phyloP scores from a whole-genome alignment of 345 rosid species.

The Geranium rotundifolium region DNA sequence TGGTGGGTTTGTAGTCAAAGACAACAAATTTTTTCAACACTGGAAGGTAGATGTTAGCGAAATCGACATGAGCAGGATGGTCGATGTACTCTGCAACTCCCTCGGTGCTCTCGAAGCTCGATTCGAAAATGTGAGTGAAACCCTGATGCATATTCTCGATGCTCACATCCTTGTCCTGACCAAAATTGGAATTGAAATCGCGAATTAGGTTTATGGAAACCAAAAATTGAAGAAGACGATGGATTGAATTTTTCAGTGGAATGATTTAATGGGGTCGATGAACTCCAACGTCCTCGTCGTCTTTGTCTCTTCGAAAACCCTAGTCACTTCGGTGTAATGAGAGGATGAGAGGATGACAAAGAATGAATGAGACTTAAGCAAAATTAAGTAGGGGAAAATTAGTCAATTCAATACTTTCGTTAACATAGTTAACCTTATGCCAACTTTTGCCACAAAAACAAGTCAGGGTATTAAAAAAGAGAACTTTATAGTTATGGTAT shows the following conservation, averaged over 20 bases:
- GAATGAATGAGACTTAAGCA: too few species aligned
- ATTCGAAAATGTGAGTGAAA: constrained; percentile 66
- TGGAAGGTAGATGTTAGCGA: constrained; percentile 29
- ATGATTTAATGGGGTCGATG: constrained; percentile 74
- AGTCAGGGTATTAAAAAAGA: too few species aligned
- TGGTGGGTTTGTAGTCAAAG: constrained; percentile 61
- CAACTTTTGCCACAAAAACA: too few species aligned
- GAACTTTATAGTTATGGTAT: too few species aligned
- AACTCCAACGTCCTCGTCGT: too few species aligned
- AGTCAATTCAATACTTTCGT: too few species aligned
- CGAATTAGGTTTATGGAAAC: not conserved
- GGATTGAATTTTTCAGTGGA: constrained; percentile 45
- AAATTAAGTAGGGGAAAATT: too few species aligned
- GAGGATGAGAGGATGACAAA: too few species aligned
- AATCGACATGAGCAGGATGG: constrained; percentile 72
- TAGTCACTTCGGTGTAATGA: too few species aligned
- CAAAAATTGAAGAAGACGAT: not conserved
- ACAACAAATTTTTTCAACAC: constrained; percentile 48
- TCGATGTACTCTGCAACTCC: constrained; percentile 54
- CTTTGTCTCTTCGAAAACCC: too few species aligned
- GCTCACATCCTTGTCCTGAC: constrained; percentile 70
- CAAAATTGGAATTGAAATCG: not conserved
- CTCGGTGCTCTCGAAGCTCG: constrained; percentile 61
- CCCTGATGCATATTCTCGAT: constrained; percentile 70
- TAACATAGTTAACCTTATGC: too few species aligned